phyloP scores from a whole-genome alignment of 768 basidiomycete genomes.

The Termitomyces bulborhizus region DNA sequence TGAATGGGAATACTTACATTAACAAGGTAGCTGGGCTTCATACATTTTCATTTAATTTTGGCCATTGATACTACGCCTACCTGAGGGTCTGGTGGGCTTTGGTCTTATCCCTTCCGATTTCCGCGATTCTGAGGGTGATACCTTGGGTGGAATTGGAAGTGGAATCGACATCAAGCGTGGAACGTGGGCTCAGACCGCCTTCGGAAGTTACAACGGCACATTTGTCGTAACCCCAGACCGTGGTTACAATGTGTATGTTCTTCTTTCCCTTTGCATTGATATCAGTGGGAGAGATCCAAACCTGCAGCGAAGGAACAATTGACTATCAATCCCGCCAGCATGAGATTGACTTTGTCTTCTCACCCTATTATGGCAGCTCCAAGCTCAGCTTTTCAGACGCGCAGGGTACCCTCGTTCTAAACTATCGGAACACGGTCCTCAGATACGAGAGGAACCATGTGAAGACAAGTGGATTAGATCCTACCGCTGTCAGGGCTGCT shows the following conservation, averaged over 20 bases:
- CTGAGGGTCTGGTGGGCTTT: conserved; percentile 49
- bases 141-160: conserved; percentile 58
- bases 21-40: conserved; percentile 7
- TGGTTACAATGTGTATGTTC: conserved; percentile 49
- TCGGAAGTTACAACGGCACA: conserved; percentile 39
- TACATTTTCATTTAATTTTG: background rate
- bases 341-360: conserved; percentile 49
- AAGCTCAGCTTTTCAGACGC: conserved; percentile 44
- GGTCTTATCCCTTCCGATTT: conserved; percentile 55
- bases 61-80: background rate
- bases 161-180: conserved; percentile 52
- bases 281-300: background rate
- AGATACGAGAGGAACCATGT: conserved; percentile 40
- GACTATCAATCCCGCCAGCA: conserved; percentile 61
- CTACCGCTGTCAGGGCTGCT: conserved; percentile 39
- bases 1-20: conserved; percentile 10
- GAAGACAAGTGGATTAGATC: conserved; percentile 53
- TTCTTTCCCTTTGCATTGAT: background rate
- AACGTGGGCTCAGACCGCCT: conserved; percentile 28
- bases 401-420: conserved; percentile 43
- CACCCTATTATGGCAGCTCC: conserved; percentile 43
- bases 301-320: conserved; percentile 40
- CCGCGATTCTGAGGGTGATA: conserved; percentile 51
- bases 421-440: conserved; percentile 43
- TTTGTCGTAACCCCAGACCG: conserved; percentile 50